A percentile compares a stretch with the other conserved stretches of the same genome.
phyloP scores from a whole-genome alignment of 2,329 filamentous ascomycete species.

The Helotiales sp. region DNA sequence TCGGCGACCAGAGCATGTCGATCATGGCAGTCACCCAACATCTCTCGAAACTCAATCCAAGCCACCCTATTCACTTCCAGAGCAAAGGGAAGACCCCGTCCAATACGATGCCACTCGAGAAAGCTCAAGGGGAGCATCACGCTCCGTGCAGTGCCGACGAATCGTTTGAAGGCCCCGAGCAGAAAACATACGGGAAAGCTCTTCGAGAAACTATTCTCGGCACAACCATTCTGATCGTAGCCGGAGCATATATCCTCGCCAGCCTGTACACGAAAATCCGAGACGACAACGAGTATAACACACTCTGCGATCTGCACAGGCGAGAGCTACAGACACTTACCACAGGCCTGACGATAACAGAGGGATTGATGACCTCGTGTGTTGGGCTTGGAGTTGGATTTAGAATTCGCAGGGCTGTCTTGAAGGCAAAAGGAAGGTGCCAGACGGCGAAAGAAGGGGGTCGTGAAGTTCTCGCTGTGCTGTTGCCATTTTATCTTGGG shows the following conservation, averaged over 20 bases:
- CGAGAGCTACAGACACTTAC: background rate
- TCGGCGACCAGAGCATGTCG: background rate
- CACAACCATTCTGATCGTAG: background rate
- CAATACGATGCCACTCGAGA: background rate
- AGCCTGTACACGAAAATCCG: background rate
- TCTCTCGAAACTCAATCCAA: background rate
- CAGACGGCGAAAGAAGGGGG: background rate
- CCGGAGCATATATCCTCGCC: background rate
- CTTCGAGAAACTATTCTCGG: background rate
- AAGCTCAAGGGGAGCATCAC: background rate
- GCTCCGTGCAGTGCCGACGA: background rate
- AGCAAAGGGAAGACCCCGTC: background rate
- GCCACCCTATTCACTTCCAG: background rate
- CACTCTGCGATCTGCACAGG: background rate
- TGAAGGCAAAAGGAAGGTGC: background rate
- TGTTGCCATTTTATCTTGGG: background rate
- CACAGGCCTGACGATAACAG: background rate
- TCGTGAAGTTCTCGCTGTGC: background rate
- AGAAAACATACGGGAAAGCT: background rate
- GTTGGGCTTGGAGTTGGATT: background rate
- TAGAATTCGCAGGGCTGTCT: background rate
- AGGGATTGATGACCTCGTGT: background rate
- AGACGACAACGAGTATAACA: background rate
- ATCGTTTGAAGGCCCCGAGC: background rate
- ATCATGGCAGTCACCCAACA: background rate